These are phyloP conservation scores for Trichosanthes cucumerina DNA, from an alignment of 306 rosid species.

Conservation along the genomic window DNA sequence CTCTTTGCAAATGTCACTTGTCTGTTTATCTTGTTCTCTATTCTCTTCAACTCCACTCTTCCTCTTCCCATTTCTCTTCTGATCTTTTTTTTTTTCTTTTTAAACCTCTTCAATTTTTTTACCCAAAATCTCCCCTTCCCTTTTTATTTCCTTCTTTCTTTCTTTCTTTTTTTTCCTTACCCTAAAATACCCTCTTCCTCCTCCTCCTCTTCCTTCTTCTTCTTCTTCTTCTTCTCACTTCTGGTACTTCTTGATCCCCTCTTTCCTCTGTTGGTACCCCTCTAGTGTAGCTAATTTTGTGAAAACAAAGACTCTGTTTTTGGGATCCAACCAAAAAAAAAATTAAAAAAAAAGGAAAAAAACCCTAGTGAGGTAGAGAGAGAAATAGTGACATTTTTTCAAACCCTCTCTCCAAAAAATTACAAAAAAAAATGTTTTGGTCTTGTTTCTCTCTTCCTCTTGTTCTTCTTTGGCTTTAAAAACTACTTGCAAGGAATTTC, in stretches of 20 bases:
- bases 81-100: neutral
- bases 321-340: neutral
- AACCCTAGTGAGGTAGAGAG: constrained; percentile 31
- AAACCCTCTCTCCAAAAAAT: neutral
- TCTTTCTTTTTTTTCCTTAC: neutral
- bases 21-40: constrained; percentile 16
- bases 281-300: constrained; percentile 43
- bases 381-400: neutral
- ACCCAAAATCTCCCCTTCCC: neutral
- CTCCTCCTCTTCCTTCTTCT: neutral
- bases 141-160: neutral
- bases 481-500: neutral
- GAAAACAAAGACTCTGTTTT: constrained; percentile 36
- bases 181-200: constrained; percentile 8
- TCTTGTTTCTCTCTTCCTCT: constrained; percentile 4
- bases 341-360: neutral
- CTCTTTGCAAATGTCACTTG: constrained; percentile 15
- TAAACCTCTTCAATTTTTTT: neutral
- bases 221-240: constrained; percentile 20
- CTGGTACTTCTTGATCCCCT: constrained; percentile 29
- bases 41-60: constrained; percentile 15
- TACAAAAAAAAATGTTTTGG: neutral
- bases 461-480: neutral
- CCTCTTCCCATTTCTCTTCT: constrained; percentile 4
- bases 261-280: constrained; percentile 42